These are phyloP conservation scores for Singerocomus inundabilis DNA, from an alignment of 1,284 basidiomycete genomes.

Conservation along the genomic window DNA sequence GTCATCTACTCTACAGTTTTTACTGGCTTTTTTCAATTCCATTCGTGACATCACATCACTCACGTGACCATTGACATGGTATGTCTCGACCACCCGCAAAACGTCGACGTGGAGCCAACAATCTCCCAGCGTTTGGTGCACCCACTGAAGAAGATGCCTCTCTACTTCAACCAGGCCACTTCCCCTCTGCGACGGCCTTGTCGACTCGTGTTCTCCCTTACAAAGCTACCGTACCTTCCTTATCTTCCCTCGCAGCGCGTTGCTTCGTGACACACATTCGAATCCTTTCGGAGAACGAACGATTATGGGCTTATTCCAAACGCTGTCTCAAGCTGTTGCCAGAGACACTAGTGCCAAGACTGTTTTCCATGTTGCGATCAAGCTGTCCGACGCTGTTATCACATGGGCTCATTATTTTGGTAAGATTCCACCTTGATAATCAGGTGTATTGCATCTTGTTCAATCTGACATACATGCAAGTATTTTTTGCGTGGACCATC, in stretches of 20 bases:
- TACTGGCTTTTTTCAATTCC: too few relatives aligned
- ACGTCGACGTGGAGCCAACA: slow-evolving; percentile 31
- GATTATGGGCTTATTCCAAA: slow-evolving; percentile 40
- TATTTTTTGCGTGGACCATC: slow-evolving; percentile 58
- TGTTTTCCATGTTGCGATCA: slow-evolving; percentile 50
- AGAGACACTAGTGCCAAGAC: slow-evolving; percentile 46
- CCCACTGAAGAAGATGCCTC: slow-evolving; percentile 42
- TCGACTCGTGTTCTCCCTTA: slow-evolving; percentile 43
- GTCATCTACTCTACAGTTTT: too few relatives aligned
- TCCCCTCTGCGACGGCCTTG: slow-evolving; percentile 50
- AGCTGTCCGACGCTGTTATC: slow-evolving; percentile 50
- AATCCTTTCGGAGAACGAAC: slow-evolving; percentile 39
- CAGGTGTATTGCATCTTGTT: neutral
- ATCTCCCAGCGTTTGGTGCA: slow-evolving; percentile 37
- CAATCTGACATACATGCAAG: slow-evolving; percentile 33
- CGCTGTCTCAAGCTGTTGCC: slow-evolving; percentile 48
- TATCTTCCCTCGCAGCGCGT: slow-evolving; percentile 51
- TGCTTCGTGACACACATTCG: slow-evolving; percentile 49
- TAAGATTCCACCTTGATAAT: slow-evolving; percentile 32
- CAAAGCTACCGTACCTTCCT: slow-evolving; percentile 36
- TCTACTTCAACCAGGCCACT: slow-evolving; percentile 32
- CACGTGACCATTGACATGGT: too few relatives aligned
- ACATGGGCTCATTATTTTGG: slow-evolving; percentile 55
- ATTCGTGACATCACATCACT: too few relatives aligned
- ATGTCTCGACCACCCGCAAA: slow-evolving; percentile 28